phyloP scores from a whole-genome alignment of 2,329 filamentous ascomycete species.

The Aspergillus floridensis region DNA sequence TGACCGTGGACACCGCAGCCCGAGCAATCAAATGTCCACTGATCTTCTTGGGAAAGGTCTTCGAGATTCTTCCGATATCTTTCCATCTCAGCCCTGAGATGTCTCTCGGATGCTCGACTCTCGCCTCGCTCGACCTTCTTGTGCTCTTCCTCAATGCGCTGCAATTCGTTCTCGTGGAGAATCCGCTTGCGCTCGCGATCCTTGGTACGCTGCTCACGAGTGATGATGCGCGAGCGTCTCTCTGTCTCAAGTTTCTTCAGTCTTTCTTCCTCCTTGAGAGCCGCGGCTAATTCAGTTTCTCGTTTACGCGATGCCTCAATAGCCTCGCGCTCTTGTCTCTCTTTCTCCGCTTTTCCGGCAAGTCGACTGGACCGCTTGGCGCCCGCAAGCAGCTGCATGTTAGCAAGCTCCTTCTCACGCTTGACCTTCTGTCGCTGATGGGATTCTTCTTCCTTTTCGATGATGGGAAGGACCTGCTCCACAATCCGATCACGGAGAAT shows the following conservation, averaged over 20 bases:
- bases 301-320: conserved; percentile 68
- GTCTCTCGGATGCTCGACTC: conserved; percentile 70
- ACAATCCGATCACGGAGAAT: conserved; percentile 68
- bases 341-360: conserved; percentile 75
- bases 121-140: conserved; percentile 57
- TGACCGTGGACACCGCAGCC: conserved; percentile 86
- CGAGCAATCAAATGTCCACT: conserved; percentile 92
- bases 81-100: conserved; percentile 78
- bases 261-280: conserved; percentile 57
- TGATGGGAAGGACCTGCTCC: conserved; percentile 76
- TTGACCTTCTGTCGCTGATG: conserved; percentile 69
- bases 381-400: conserved; percentile 81
- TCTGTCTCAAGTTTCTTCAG: conserved; percentile 68
- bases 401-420: conserved; percentile 77
- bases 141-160: conserved; percentile 73
- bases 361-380: conserved; percentile 92
- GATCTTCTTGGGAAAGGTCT: conserved; percentile 70
- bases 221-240: conserved; percentile 74
- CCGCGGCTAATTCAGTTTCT: conserved; percentile 62
- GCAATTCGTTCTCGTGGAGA: conserved; percentile 80
- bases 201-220: conserved; percentile 78
- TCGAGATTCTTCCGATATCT: conserved; percentile 73
- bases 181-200: conserved; percentile 81
- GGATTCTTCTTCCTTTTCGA: conserved; percentile 71
- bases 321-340: conserved; percentile 68